These are phyloP conservation scores for Pleurotus salmoneostramineus DNA, from an alignment of 768 basidiomycete species.

Conservation along the genomic window DNA sequence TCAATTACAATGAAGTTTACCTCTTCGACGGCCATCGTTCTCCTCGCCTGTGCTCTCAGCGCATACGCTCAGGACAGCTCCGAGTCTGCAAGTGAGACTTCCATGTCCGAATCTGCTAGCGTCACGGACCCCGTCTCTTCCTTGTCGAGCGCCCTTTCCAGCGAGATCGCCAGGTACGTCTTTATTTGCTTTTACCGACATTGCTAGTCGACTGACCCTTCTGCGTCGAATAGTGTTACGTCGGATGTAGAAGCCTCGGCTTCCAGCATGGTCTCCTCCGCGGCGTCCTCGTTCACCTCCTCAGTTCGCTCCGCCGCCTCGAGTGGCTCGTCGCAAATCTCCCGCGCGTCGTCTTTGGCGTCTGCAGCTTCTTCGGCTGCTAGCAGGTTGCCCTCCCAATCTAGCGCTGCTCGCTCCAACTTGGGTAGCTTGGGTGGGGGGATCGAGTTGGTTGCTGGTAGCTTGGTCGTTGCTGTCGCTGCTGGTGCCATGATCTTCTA, in stretches of 20 bases:
- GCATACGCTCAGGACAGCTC: background rate
- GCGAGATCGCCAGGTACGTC: background rate
- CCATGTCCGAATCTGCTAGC: background rate
- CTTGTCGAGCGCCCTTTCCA: background rate
- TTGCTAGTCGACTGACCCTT: background rate
- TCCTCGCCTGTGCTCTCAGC: background rate
- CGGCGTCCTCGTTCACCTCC: background rate
- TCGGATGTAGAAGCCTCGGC: background rate
- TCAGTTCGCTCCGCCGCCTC: background rate
- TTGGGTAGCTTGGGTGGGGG: background rate
- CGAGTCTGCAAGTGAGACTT: background rate
- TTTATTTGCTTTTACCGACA: background rate
- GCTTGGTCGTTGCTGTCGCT: background rate
- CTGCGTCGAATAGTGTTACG: background rate
- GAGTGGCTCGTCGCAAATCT: background rate
- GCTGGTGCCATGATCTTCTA: background rate
- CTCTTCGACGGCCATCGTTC: background rate
- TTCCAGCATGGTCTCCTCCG: background rate
- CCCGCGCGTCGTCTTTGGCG: background rate
- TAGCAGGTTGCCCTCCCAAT: background rate
- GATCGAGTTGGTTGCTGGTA: background rate
- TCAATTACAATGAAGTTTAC: background rate
- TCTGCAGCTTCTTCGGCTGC: background rate
- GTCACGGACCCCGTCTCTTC: slow-evolving; percentile 1
- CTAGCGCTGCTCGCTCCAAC: background rate